Conservation (phyloP, 306 rosid genomes). For the Vigna radiata region DNA sequence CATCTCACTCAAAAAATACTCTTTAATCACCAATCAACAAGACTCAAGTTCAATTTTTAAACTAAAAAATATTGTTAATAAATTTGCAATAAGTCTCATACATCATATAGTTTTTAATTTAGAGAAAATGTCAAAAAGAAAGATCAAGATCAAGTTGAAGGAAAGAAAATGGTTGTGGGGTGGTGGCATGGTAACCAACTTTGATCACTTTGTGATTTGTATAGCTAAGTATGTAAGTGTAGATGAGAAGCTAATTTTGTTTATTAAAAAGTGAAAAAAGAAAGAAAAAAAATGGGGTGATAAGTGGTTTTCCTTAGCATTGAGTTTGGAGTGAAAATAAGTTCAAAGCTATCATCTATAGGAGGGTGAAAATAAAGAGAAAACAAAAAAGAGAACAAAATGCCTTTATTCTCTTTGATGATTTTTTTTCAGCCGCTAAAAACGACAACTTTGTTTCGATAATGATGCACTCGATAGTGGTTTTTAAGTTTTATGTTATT, state of each 20-base stretch:
- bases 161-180: conserved; percentile 46
- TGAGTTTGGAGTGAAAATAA: conserved; percentile 37
- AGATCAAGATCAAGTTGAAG: conserved; percentile 36
- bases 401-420: conserved; percentile 39
- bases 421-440: conserved; percentile 45
- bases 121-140: conserved; percentile 20
- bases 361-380: conserved; percentile 35
- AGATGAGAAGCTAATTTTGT: neutral
- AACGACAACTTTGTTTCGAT: conserved; percentile 34
- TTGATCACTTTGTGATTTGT: conserved; percentile 6
- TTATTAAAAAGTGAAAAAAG: neutral
- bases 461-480: conserved; percentile 44
- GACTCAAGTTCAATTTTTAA: no score
- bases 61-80: no score
- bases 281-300: neutral
- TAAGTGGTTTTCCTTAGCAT: conserved; percentile 10
- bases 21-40: no score
- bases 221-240: no score
- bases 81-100: no score
- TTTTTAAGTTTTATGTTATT: conserved; percentile 32
- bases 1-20: no score
- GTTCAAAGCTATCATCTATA: conserved; percentile 34
- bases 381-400: neutral
- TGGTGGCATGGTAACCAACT: conserved; percentile 46
- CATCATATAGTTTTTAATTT: no score